Evolutionary conservation across 129 eudicot species (phyloP).

Genomic region (Lactuca saligna): DNA sequence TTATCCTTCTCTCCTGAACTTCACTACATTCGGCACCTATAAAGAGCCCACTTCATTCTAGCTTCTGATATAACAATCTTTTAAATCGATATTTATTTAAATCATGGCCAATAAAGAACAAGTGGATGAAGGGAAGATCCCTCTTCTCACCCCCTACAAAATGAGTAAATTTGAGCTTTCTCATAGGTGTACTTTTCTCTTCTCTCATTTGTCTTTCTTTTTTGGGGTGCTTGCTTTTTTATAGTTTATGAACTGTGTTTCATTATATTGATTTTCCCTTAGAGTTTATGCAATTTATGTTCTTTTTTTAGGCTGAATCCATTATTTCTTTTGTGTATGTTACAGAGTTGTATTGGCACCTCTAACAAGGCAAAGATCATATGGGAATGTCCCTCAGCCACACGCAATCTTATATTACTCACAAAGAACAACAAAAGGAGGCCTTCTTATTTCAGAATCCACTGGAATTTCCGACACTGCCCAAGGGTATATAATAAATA

Average conservation of each 20-base stretch:
- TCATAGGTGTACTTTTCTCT: constrained; percentile 39
- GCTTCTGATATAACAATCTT: neutral
- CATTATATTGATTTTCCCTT: too few species aligned
- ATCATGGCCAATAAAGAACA: constrained; percentile 11
- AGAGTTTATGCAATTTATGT: neutral
- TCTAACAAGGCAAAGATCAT: constrained; percentile 37
- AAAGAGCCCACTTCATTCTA: neutral
- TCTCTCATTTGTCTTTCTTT: neutral
- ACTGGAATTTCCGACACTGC: constrained; percentile 46
- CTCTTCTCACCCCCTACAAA: constrained; percentile 41
- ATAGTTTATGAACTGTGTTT: neutral
- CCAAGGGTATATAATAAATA: constrained; percentile 29
- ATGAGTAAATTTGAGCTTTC: constrained; percentile 49
- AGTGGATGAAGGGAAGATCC: constrained; percentile 5
- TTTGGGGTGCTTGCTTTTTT: neutral
- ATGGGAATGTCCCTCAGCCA: constrained; percentile 38
- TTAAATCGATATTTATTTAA: neutral
- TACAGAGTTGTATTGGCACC: constrained; percentile 46
- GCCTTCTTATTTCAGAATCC: constrained; percentile 43
- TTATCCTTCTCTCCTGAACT: neutral
- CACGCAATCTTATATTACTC: constrained; percentile 41
- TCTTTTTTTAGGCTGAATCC: neutral
- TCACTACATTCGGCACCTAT: constrained; percentile 2
- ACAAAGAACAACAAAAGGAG: constrained; percentile 43
- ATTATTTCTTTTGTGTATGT: neutral